Evolutionary conservation across 192 early-diverging fungal species (phyloP).

Genomic region (Allomyces macrogynus): DNA sequence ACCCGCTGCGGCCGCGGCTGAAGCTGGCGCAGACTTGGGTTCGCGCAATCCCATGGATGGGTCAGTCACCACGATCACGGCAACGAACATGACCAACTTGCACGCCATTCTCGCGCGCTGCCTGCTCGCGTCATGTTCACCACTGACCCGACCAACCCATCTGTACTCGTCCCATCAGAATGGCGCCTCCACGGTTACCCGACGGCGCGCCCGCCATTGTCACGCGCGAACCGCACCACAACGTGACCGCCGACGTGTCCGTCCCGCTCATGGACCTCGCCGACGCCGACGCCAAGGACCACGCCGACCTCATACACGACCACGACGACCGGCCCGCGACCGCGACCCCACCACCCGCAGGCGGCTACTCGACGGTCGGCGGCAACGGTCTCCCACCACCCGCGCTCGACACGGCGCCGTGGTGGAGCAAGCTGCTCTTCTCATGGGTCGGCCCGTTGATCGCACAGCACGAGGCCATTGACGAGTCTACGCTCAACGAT

Average conservation of each 20-base stretch:
- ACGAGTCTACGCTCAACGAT: background rate
- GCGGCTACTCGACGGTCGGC: background rate
- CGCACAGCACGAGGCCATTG: background rate
- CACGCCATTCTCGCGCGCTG: background rate
- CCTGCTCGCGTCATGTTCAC: background rate
- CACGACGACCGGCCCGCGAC: no score
- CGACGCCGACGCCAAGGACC: background rate
- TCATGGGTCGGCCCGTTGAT: background rate
- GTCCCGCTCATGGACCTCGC: background rate
- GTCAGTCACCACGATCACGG: background rate
- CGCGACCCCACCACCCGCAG: background rate
- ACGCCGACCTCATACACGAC: no score
- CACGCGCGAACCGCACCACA: background rate
- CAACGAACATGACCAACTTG: background rate
- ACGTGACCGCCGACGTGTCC: background rate
- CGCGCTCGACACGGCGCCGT: background rate
- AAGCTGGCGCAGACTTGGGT: no score
- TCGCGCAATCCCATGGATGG: background rate
- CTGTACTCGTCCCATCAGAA: background rate
- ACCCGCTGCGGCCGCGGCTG: no score
- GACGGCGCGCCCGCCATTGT: background rate
- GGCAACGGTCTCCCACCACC: background rate
- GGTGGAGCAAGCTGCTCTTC: background rate
- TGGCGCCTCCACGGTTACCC: no score
- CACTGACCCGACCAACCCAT: background rate